Conservation (phyloP, 208 protist species). For the Leishmania arabica region DNA sequence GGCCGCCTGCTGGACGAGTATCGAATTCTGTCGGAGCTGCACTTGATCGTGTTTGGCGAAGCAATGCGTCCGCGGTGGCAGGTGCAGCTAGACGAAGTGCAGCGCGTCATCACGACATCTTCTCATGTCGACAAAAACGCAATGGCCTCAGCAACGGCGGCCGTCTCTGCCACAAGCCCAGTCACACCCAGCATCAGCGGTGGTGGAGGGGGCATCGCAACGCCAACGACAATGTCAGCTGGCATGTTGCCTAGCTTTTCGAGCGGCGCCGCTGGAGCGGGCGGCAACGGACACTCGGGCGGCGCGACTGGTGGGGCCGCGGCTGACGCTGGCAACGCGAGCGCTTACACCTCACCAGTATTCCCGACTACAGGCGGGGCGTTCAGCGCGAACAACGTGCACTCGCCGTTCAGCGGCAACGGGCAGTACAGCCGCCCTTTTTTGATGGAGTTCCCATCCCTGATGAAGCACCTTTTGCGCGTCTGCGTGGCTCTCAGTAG, state of each 20-base stretch:
- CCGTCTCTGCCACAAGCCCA: constrained; percentile 12
- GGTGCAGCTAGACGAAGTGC: constrained; percentile 89
- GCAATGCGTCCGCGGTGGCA: constrained; percentile 86
- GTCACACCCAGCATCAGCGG: not conserved
- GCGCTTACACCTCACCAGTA: not conserved
- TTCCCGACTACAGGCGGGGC: not conserved
- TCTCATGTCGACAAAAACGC: constrained; percentile 32
- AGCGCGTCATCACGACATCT: constrained; percentile 75
- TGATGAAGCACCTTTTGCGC: constrained; percentile 69
- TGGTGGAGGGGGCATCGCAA: not conserved
- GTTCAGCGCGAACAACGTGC: constrained; percentile 17
- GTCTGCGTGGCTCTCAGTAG: constrained; percentile 44
- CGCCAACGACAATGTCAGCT: not conserved
- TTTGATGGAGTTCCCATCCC: constrained; percentile 69
- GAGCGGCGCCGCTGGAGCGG: not conserved
- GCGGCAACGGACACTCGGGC: not conserved
- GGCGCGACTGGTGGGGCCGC: not conserved
- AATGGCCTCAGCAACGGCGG: constrained; percentile 23
- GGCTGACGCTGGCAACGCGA: not conserved
- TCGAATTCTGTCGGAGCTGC: constrained; percentile 79
- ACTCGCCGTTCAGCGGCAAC: constrained; percentile 53
- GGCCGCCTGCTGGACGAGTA: constrained; percentile 67
- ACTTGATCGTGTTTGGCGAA: constrained; percentile 79
- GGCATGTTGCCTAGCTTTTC: not conserved
- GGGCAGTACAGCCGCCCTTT: constrained; percentile 73